Percentiles rank a stretch among this genome's conserved stretches.
Evolutionary conservation across 2,329 filamentous ascomycete species (phyloP).

Genomic region (Aaosphaeria pasadenensis): DNA sequence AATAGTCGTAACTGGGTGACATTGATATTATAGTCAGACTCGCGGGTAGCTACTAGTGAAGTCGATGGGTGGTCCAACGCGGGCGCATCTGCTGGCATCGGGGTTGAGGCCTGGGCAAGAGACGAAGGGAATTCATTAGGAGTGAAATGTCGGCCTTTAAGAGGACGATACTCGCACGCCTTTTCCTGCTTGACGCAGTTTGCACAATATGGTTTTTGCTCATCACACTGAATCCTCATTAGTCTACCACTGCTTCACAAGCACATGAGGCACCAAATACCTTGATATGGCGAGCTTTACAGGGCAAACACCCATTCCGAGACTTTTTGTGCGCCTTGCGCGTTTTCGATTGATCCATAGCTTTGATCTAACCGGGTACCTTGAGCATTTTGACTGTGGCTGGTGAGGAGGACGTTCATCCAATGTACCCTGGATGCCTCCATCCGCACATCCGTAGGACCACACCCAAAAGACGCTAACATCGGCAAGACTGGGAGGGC

Average conservation of each 20-base stretch:
- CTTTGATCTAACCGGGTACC: too few relatives aligned
- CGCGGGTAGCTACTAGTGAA: background rate
- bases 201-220: conserved; percentile 25
- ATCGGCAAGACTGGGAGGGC: too few relatives aligned
- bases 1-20: conserved; percentile 25
- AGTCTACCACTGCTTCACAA: background rate
- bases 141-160: conserved; percentile 8
- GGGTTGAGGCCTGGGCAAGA: conserved; percentile 10
- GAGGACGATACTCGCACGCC: conserved; percentile 21
- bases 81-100: conserved; percentile 14
- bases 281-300: conserved; percentile 21
- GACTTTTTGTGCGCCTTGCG: background rate
- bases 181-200: conserved; percentile 29
- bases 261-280: conserved; percentile 2
- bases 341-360: background rate
- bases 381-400: too few relatives aligned
- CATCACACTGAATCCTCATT: conserved; percentile 21
- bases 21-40: conserved; percentile 4
- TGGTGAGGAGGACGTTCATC: too few relatives aligned
- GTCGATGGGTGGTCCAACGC: background rate
- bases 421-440: too few relatives aligned
- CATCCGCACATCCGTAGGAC: too few relatives aligned
- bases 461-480: too few relatives aligned
- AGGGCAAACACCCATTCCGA: background rate
- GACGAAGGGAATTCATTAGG: conserved; percentile 4